Base-by-base conservation (phyloP, 306 rosid species). In the Glycyrrhiza uralensis region DNA sequence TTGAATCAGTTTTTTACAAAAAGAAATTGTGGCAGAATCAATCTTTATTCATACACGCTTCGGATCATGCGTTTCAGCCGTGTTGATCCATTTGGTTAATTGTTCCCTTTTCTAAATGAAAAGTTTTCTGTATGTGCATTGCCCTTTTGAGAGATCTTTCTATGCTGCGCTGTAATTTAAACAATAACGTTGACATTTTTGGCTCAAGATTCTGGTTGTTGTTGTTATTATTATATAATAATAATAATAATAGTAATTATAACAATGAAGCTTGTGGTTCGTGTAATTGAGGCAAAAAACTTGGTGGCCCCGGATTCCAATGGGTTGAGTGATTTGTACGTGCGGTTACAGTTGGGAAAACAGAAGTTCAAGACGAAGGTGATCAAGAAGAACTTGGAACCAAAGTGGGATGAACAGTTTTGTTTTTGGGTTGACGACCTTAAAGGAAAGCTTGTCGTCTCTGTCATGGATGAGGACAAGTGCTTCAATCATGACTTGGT, bases 311-410 rank as follows among this genome's bases (percentile, higher is more conserved):
- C 61, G 69, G 81, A n/a, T n/a, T n/a, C n/a, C n/a, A n/a, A n/a
- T n/a, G n/a, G n/a, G n/a, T n/a, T n/a, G n/a, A n/a, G n/a, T 75
- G 91, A 89, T 81, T 85, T 92, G 33, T 92, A 89, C 75, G 97
- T 89, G 69, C 73, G 87, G 85, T 33, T 89, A 66, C 86, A 86
- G 80, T 77, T 92, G 72, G 97, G 96, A 33, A 87, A 82, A 84
- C 97, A 92, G 74, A 92, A 56, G 84, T 80, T 69, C 69, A 87
- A 55, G 83, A 89, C 93, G 66, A 86, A 81, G 80, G 96, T 85
- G 83, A 80, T 92, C 39, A 92, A 84, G 90, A 90, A 88, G 81
- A 74, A 76, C 61, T 66, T 78, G 73, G 80, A 84, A 33, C 96
- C 97, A 1, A 74, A 47, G n/a, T 92, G 97, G 97, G 88, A 85